phyloP scores from a whole-genome alignment of 225 moss, liverwort and hornwort species.

The Physcomitrium patens region DNA sequence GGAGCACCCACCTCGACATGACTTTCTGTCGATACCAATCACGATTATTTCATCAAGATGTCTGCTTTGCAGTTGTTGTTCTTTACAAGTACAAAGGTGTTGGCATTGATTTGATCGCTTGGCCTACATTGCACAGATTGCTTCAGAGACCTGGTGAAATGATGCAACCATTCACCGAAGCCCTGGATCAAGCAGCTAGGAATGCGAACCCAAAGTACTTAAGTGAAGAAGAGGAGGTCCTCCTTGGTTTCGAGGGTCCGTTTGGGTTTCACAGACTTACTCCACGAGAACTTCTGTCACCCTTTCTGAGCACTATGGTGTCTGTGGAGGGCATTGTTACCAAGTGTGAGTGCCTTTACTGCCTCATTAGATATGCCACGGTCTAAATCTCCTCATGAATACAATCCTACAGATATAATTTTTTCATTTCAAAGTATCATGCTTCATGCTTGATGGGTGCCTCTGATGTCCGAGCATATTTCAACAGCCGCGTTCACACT shows the following conservation, averaged over 20 bases:
- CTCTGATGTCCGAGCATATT: neutral
- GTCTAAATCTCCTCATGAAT: neutral
- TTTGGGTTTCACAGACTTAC: slow-evolving; percentile 84
- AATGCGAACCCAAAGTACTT: slow-evolving; percentile 70
- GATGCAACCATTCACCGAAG: slow-evolving; percentile 67
- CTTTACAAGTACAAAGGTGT: neutral
- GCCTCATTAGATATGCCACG: neutral
- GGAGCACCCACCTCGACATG: neutral
- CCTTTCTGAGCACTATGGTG: slow-evolving; percentile 78
- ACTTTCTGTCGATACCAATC: neutral
- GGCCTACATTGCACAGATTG: slow-evolving; percentile 37
- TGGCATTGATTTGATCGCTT: neutral
- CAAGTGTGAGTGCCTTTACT: slow-evolving; percentile 53
- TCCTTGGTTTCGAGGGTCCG: slow-evolving; percentile 77
- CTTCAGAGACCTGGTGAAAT: slow-evolving; percentile 75
- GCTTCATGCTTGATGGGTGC: neutral
- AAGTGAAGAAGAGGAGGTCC: slow-evolving; percentile 69
- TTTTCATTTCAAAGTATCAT: neutral
- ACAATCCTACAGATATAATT: neutral
- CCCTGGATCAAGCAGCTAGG: slow-evolving; percentile 63
- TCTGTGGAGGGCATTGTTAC: slow-evolving; percentile 86
- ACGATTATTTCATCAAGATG: neutral
- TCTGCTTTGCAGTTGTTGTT: neutral
- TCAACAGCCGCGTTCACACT: slow-evolving; percentile 4
- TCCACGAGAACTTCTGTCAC: slow-evolving; percentile 77